These are phyloP conservation scores for Daldinia loculata DNA, from an alignment of 495 filamentous ascomycete genomes.

Conservation along the genomic window DNA sequence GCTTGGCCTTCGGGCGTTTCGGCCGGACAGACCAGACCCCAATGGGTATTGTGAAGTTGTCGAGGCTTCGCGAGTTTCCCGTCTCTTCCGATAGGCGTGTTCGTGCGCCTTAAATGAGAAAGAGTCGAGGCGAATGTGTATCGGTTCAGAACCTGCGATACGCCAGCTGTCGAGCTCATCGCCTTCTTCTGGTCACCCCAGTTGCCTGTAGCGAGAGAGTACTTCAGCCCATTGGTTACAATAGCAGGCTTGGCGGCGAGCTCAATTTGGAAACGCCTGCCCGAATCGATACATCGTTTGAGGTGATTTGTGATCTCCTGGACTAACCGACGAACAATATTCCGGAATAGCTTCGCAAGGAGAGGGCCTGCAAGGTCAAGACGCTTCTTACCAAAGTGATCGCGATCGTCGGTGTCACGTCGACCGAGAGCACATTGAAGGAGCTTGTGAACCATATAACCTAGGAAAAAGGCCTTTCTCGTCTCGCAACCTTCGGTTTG, in stretches of 20 bases:
- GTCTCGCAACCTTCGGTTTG: slow-evolving; percentile 97
- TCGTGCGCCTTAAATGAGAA: slow-evolving; percentile 95
- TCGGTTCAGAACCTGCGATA: slow-evolving; percentile 96
- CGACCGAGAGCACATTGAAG: slow-evolving; percentile 91
- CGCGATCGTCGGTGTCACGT: slow-evolving; percentile 92
- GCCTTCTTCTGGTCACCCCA: slow-evolving; percentile 99
- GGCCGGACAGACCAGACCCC: slow-evolving; percentile 96
- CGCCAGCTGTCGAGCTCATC: slow-evolving; percentile 89
- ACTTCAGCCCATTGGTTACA: slow-evolving; percentile 92
- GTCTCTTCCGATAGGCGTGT: slow-evolving; percentile 96
- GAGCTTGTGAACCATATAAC: slow-evolving; percentile 97
- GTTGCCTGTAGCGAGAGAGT: slow-evolving; percentile 97
- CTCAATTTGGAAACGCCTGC: slow-evolving; percentile 85
- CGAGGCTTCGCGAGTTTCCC: slow-evolving; percentile 98
- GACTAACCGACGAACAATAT: slow-evolving; percentile 84
- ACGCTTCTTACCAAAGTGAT: slow-evolving; percentile 99
- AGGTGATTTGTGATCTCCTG: slow-evolving; percentile 89
- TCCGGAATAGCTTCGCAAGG: slow-evolving; percentile 90
- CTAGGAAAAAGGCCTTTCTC: slow-evolving; percentile 96
- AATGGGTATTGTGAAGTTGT: slow-evolving; percentile 98
- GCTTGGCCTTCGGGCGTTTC: slow-evolving; percentile 99
- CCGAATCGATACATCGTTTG: slow-evolving; percentile 87
- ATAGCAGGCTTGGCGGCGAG: slow-evolving; percentile 90
- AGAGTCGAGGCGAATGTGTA: slow-evolving; percentile 97
- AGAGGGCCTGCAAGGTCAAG: slow-evolving; percentile 95